A percentile compares a stretch with the other conserved stretches of the same genome.
Evolutionary conservation across 176 grass and related monocot species (phyloP).

Genomic region (Panicum miliaceum): DNA sequence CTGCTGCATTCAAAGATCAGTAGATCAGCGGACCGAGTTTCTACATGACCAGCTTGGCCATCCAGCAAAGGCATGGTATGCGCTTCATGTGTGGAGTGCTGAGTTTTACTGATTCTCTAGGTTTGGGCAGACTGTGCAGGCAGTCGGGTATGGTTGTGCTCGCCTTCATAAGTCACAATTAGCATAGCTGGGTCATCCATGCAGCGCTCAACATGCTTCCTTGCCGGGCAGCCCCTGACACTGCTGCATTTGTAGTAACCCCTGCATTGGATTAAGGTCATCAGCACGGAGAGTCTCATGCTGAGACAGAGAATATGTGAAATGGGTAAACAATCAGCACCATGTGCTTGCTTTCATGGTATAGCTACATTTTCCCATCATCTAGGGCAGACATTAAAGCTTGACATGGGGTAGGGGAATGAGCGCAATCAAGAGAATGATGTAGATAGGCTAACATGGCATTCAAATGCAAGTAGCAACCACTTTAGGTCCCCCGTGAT

Average conservation of each 20-base stretch:
- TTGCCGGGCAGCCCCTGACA: constrained; percentile 79
- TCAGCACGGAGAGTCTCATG: not conserved
- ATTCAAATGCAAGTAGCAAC: constrained; percentile 38
- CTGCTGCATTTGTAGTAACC: constrained; percentile 97
- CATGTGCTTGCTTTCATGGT: constrained; percentile 61
- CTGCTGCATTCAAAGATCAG: not conserved
- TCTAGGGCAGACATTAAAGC: constrained; percentile 50
- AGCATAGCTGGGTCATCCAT: constrained; percentile 85
- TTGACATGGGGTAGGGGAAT: constrained; percentile 40
- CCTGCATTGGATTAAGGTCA: constrained; percentile 54
- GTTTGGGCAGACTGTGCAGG: constrained; percentile 52
- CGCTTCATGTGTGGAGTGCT: not conserved
- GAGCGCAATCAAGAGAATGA: constrained; percentile 46
- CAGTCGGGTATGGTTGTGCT: constrained; percentile 68
- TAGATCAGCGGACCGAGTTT: not conserved
- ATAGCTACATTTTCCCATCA: constrained; percentile 54
- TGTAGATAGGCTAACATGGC: constrained; percentile 39
- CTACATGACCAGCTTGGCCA: not conserved
- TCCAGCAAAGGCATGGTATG: not conserved
- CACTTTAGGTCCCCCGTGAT: constrained; percentile 39
- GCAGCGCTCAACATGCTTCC: constrained; percentile 84
- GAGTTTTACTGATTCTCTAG: constrained; percentile 12
- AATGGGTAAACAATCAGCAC: constrained; percentile 25
- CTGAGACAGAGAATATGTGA: constrained; percentile 9
- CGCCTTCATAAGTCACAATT: constrained; percentile 79